Evolutionary conservation across 2,329 filamentous ascomycete genomes (phyloP).

Genomic region (Hymenoscyphus fraxineus): DNA sequence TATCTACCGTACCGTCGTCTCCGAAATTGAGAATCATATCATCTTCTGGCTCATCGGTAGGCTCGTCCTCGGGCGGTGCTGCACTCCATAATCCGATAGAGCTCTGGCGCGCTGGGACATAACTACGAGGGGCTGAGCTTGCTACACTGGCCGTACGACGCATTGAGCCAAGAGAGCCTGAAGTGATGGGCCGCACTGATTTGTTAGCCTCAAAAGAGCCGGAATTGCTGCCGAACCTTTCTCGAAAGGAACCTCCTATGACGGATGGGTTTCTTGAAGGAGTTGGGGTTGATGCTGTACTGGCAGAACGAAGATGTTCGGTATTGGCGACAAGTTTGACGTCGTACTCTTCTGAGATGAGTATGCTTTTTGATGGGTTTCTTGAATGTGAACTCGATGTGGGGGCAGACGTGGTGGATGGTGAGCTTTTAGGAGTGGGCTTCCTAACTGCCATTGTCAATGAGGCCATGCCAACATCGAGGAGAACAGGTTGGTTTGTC

Average conservation of each 20-base stretch:
- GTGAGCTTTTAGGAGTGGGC: constrained; percentile 24
- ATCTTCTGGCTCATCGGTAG: constrained; percentile 43
- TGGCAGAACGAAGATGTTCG: constrained; percentile 59
- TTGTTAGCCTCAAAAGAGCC: constrained; percentile 34
- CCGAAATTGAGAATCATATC: constrained; percentile 51
- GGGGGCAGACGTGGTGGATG: constrained; percentile 19
- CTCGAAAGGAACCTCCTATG: constrained; percentile 27
- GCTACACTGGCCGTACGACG: constrained; percentile 33
- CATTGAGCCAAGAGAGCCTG: constrained; percentile 32
- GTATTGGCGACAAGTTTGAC: constrained; percentile 70
- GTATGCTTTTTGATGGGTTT: constrained; percentile 37
- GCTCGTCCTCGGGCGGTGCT: constrained; percentile 41
- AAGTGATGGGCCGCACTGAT: constrained; percentile 16
- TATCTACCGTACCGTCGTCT: constrained; percentile 27
- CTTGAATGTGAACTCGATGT: constrained; percentile 40
- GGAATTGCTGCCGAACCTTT: constrained; percentile 34
- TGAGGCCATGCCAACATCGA: constrained; percentile 86
- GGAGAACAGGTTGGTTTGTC: constrained; percentile 83
- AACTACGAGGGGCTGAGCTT: constrained; percentile 22
- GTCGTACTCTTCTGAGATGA: constrained; percentile 63
- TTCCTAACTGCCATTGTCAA: constrained; percentile 81
- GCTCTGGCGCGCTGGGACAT: constrained; percentile 25
- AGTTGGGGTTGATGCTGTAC: constrained; percentile 37
- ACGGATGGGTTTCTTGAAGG: constrained; percentile 36
- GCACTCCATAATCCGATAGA: constrained; percentile 49